phyloP scores from a whole-genome alignment of 73 alveolate species.

The Tetrahymena borealis region DNA sequence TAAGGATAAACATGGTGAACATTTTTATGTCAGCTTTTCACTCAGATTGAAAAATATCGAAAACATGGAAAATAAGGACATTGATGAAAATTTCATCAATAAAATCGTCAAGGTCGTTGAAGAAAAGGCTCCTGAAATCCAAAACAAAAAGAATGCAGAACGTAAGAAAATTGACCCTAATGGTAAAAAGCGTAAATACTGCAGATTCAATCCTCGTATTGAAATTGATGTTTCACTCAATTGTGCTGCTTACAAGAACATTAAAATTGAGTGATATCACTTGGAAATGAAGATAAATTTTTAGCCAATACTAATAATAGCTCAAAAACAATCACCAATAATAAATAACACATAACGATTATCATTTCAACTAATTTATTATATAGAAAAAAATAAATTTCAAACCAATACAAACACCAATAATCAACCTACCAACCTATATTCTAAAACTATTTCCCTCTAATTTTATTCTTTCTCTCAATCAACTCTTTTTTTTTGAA shows the following conservation, averaged over 20 bases:
- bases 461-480: too few species aligned
- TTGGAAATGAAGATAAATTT: too few species aligned
- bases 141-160: not conserved
- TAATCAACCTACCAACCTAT: too few species aligned
- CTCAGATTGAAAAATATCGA: not conserved
- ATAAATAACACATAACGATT: not conserved
- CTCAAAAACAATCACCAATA: not conserved
- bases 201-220: constrained; percentile 1
- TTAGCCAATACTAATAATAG: too few species aligned
- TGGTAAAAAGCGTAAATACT: not conserved
- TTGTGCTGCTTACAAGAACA: not conserved
- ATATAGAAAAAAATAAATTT: too few species aligned
- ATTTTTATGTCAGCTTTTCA: not conserved
- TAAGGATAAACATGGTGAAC: constrained; percentile 1
- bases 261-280: not conserved
- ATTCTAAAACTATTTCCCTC: too few species aligned
- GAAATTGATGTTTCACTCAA: not conserved
- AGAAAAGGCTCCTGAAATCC: not conserved
- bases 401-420: too few species aligned
- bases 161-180: not conserved
- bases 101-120: not conserved
- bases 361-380: too few species aligned
- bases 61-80: not conserved
- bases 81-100: not conserved
- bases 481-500: too few species aligned